Evolutionary conservation across 2,329 filamentous ascomycete genomes (phyloP), one percentile per base, ranked within the genome.

Genomic region (Cercospora berteroae): DNA sequence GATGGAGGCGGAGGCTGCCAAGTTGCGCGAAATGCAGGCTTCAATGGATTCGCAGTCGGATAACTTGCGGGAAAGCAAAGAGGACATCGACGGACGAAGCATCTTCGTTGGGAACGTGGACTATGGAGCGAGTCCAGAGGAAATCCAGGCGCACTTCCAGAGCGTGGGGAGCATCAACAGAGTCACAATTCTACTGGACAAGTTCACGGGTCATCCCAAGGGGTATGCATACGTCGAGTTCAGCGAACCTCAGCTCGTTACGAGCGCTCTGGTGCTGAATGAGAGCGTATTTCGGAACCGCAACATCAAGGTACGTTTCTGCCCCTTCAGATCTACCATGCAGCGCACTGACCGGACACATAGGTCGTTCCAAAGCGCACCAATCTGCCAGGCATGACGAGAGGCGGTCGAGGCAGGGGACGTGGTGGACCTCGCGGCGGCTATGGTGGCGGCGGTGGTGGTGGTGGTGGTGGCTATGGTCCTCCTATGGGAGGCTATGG

Each of bases 201-300:
- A 99, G 84, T 98, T 97, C 78, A 97, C 94, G 10, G 95, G 95
- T 71, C 94, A 98, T 84, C 95, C 95, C n/a, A 99, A 99, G 85
- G 95, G 95, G 72, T 99, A 99, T 83, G 95, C 95, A 77, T 99
- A 99, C 82, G 95, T 99, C 76, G 95, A 99, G 82, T 99, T 99
- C 79, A 90, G 92, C 68, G 95, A 98, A 82, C 93, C 95, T 59
- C 94, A 88, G 80, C 85, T 97, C 69, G 94, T 99, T 70, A 93
- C 92, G 58, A 92, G 96, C 80, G 95, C 95, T 27, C 86, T 99
- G 69, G 93, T 98, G 48, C 85, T 99, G 66, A 98, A 99, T 80
- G 95, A 99, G 82, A 97, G 93, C 80, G 86, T 96, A 66, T 97
- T 99, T 83, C 93, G 95, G 76, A 94, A 93, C 70, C 89, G 95